These are phyloP conservation scores for Gossypium rotundifolium DNA, from an alignment of 345 rosid genomes.

Conservation along the genomic window DNA sequence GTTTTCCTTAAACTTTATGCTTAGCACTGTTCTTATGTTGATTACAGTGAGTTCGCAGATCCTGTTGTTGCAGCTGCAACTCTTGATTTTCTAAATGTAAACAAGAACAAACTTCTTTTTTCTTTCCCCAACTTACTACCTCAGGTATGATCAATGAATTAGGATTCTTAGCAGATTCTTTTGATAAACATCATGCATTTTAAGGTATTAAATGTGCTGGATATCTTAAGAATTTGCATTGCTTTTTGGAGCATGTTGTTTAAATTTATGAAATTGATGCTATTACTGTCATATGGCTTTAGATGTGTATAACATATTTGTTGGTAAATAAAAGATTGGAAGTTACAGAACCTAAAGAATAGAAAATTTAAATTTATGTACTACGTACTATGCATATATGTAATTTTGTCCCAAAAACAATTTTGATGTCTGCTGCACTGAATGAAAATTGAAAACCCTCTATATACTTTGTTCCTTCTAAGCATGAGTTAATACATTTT, in stretches of 20 bases:
- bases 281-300: background rate
- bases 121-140: conserved; percentile 76
- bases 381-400: background rate
- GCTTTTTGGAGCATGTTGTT: background rate
- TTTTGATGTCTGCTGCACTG: background rate
- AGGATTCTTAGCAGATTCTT: background rate
- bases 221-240: background rate
- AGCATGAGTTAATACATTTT: no score
- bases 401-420: background rate
- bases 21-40: conserved; percentile 28
- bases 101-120: conserved; percentile 57
- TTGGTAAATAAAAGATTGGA: background rate
- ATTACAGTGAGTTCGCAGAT: conserved; percentile 91
- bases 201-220: background rate
- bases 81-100: conserved; percentile 66
- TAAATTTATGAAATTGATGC: background rate
- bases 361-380: background rate
- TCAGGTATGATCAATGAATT: conserved; percentile 56
- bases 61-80: conserved; percentile 84
- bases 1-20: conserved; percentile 1
- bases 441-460: background rate
- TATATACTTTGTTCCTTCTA: no score
- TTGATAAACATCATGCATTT: background rate
- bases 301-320: background rate
- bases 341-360: background rate